Evolutionary conservation across 2,329 filamentous ascomycete species (phyloP), one percentile per base, ranked within the genome.

Genomic region (Alternaria ventricosa): DNA sequence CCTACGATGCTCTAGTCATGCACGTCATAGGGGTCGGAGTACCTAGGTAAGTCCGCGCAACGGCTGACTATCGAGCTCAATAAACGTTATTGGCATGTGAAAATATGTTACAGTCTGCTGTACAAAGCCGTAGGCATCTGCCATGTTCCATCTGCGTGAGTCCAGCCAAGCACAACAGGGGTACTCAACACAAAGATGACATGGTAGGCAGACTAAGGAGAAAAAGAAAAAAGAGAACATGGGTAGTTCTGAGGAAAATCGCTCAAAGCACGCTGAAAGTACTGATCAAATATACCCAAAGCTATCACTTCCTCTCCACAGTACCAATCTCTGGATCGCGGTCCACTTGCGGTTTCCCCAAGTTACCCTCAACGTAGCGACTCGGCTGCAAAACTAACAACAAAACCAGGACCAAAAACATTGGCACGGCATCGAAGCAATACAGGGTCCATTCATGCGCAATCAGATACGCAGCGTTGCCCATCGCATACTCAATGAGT

Each of bases 401-500:
- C 28, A 83, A 56, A 0, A 75, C 62, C 74, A 85, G 79, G 3
- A 84, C 82, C 6, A 76, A 10, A 36, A 80, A 70, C 83, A 85
- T 85, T 15, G 83, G 75, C 3, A 76, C 63, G 7, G 83, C 81
- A 75, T 86, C 84, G 59, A 86, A 84, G 18, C 82, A 74, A 66
- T 85, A 85, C 5, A 85, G 60, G 23, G 77, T 84, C 56, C 78
- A 77, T 74, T 87, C 85, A 43, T 81, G 78, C 13, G 71, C 65
- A 41, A 85, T 78, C 20, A 87, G 69, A 57, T 80, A 82, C 2
- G 84, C 82, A 18, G 79, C 72, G 44, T 82, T 80, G 0, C 85
- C 85, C 72, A 82, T 76, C 0, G 78, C 67, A 65, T 85, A 88
- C 73, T 87, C 86, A 9, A 83, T 73, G 22, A 87, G 74, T 30